These are phyloP conservation scores for Globisporangium viniferum DNA, from an alignment of 352 stramenopile species.

Conservation along the genomic window DNA sequence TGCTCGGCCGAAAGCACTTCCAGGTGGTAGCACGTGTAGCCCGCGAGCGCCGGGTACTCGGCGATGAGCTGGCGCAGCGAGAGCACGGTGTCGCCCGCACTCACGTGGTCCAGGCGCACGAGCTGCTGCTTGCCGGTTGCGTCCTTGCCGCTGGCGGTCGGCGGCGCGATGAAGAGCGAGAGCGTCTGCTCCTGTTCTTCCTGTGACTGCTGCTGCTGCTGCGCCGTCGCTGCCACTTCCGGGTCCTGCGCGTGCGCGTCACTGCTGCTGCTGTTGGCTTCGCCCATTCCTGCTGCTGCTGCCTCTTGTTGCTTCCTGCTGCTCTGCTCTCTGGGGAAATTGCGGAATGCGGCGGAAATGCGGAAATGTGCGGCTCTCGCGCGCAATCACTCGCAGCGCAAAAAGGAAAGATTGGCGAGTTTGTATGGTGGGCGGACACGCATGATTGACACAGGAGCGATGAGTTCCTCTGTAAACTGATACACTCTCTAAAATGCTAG, in stretches of 20 bases:
- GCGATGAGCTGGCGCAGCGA: slow-evolving; percentile 79
- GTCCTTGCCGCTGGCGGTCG: slow-evolving; percentile 12
- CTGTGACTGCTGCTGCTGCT: neutral
- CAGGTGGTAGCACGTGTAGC: slow-evolving; percentile 86
- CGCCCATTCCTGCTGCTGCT: slow-evolving; percentile 6
- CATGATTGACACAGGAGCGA: too few relatives aligned
- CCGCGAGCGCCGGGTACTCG: slow-evolving; percentile 79
- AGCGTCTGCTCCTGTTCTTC: slow-evolving; percentile 47
- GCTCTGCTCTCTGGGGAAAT: slow-evolving; percentile 26
- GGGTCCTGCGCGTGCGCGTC: slow-evolving; percentile 23
- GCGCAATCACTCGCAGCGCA: slow-evolving; percentile 1
- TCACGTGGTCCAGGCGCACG: slow-evolving; percentile 72
- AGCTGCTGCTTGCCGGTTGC: slow-evolving; percentile 13
- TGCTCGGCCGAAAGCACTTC: slow-evolving; percentile 36
- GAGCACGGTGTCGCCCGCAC: slow-evolving; percentile 72
- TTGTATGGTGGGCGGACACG: too few relatives aligned
- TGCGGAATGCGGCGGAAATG: slow-evolving; percentile 24
- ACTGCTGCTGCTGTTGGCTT: slow-evolving; percentile 23
- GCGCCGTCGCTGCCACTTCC: neutral
- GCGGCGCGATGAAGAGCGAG: slow-evolving; percentile 54
- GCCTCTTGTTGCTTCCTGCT: neutral
- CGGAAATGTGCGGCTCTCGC: slow-evolving; percentile 3
- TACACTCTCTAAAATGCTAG: neutral
- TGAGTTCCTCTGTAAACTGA: neutral
- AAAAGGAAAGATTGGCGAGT: neutral